Conservation (phyloP, 1,284 basidiomycete genomes). For the Naganishia albida region DNA sequence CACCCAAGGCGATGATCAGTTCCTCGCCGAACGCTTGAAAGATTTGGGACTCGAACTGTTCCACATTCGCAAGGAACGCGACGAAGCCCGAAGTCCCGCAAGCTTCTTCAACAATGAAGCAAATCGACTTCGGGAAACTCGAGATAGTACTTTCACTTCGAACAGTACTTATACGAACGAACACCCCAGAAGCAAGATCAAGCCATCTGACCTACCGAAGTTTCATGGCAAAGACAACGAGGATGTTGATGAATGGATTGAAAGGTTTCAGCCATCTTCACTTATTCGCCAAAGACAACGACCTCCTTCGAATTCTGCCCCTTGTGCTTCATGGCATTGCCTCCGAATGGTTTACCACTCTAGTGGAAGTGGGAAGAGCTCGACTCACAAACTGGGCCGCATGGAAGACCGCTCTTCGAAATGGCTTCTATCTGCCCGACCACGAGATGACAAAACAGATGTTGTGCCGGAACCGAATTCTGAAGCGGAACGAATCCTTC, state of each 20-base stretch:
- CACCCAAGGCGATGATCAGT: too few species aligned
- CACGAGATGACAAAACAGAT: background rate
- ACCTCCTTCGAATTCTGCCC: background rate
- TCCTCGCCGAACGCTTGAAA: too few species aligned
- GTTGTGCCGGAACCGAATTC: background rate
- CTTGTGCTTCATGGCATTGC: conserved; percentile 4
- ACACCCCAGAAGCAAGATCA: conserved; percentile 11
- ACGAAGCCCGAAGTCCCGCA: too few species aligned
- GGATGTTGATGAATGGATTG: conserved; percentile 20
- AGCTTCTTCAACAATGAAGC: background rate
- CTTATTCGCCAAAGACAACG: background rate
- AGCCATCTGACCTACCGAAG: conserved; percentile 21
- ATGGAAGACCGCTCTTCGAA: conserved; percentile 17
- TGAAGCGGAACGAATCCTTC: conserved; percentile 4
- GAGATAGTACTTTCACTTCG: conserved; percentile 1
- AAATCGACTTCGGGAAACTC: background rate
- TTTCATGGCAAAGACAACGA: conserved; percentile 1
- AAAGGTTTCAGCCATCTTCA: conserved; percentile 11
- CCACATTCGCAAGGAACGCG: too few species aligned
- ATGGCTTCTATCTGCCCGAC: conserved; percentile 2
- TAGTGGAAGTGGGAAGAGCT: background rate
- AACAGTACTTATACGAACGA: conserved; percentile 3
- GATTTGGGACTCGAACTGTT: background rate
- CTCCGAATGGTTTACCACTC: conserved; percentile 2
- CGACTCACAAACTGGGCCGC: background rate